phyloP scores from a whole-genome alignment of 495 filamentous ascomycete species.

The Aspergillus haitiensis region DNA sequence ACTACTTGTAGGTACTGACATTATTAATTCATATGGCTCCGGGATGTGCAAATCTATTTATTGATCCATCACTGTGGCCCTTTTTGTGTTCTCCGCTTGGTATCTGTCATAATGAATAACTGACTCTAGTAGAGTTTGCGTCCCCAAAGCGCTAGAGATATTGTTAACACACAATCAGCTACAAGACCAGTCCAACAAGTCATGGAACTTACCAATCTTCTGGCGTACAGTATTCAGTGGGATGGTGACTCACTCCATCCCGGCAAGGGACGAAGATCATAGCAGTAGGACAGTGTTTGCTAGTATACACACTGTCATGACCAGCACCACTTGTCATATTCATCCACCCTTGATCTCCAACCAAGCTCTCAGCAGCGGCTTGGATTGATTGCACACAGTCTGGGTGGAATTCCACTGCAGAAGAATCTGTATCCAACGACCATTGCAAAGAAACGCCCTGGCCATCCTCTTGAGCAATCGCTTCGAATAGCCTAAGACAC shows the following conservation, averaged over 20 bases:
- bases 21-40: too few species aligned
- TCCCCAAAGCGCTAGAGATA: conserved; percentile 33
- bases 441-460: conserved; percentile 49
- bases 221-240: conserved; percentile 54
- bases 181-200: neutral
- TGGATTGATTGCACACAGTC: conserved; percentile 62
- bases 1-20: too few species aligned
- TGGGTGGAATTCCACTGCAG: conserved; percentile 62
- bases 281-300: conserved; percentile 53
- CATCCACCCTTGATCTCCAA: conserved; percentile 37
- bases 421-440: conserved; percentile 58
- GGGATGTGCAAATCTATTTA: too few species aligned
- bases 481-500: conserved; percentile 45
- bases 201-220: conserved; percentile 53
- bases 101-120: conserved; percentile 36
- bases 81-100: too few species aligned
- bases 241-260: conserved; percentile 64
- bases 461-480: conserved; percentile 52
- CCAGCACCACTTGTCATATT: conserved; percentile 54
- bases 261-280: conserved; percentile 66
- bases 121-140: conserved; percentile 37
- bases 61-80: too few species aligned
- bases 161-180: conserved; percentile 5
- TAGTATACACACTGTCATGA: conserved; percentile 64
- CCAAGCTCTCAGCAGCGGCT: conserved; percentile 52